A percentile compares a stretch with the other conserved stretches of the same genome.
Conservation (phyloP, 352 stramenopile genomes). For the Globisporangium parvum region DNA sequence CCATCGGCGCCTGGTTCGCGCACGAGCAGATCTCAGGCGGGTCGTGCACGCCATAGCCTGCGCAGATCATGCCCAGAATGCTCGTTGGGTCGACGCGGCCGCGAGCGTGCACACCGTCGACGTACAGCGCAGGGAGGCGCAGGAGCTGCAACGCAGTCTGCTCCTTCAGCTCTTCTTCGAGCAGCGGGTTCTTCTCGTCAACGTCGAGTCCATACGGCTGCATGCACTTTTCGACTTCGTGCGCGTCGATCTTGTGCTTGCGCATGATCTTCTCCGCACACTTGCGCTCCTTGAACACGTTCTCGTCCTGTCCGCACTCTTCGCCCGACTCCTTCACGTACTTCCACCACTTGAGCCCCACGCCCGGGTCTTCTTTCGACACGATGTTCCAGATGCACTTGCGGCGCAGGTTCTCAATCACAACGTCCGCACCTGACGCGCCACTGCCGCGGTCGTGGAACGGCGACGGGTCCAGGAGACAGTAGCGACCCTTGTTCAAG, state of each 20-base stretch:
- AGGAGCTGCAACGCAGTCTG: conserved; percentile 90
- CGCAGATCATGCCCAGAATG: conserved; percentile 84
- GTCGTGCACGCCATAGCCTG: conserved; percentile 74
- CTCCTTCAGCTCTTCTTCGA: conserved; percentile 88
- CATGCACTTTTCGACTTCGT: conserved; percentile 92
- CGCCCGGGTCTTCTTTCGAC: conserved; percentile 62
- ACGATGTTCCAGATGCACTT: conserved; percentile 95
- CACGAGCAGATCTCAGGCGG: conserved; percentile 76
- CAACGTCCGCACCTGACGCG: conserved; percentile 92
- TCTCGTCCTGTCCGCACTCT: conserved; percentile 81
- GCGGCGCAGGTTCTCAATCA: conserved; percentile 89
- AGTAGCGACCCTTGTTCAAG: conserved; percentile 97
- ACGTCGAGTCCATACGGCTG: conserved; percentile 84
- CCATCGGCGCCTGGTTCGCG: conserved; percentile 54
- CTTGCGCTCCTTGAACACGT: conserved; percentile 78
- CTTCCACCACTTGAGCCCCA: conserved; percentile 92
- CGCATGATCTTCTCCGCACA: conserved; percentile 91
- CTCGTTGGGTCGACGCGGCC: conserved; percentile 86
- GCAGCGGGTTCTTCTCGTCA: conserved; percentile 83
- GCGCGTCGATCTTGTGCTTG: conserved; percentile 75
- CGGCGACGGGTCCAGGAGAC: conserved; percentile 90
- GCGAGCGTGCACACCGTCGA: conserved; percentile 92
- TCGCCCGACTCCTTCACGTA: conserved; percentile 91
- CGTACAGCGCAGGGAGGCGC: conserved; percentile 90
- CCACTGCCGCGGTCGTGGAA: conserved; percentile 92